Percentiles rank a stretch among this genome's conserved stretches.
Evolutionary conservation across 805 yeast species (phyloP).

Genomic region (Wickerhamomyces xylosicus): DNA sequence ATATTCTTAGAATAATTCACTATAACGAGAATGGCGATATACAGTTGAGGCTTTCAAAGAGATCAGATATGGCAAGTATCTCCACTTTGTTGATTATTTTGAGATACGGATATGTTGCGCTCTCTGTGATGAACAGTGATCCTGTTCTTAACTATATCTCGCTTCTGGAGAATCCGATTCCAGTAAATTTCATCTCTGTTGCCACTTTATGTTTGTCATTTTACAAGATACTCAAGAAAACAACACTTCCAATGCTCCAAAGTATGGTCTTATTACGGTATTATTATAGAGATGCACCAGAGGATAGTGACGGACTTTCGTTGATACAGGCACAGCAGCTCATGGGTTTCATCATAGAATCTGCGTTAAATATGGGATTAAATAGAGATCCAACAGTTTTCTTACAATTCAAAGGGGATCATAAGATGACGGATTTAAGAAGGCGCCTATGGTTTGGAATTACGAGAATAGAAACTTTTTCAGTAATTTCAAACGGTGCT

Average conservation of each 20-base stretch:
- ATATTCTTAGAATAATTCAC: conserved; percentile 25
- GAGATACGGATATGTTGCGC: conserved; percentile 29
- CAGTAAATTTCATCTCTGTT: conserved; percentile 24
- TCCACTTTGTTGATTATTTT: conserved; percentile 30
- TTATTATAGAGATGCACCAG: conserved; percentile 34
- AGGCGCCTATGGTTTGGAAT: conserved; percentile 14
- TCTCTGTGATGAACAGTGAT: conserved; percentile 15
- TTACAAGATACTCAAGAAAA: conserved; percentile 25
- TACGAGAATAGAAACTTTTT: conserved; percentile 6
- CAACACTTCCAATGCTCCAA: conserved; percentile 31
- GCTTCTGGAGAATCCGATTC: conserved; percentile 19
- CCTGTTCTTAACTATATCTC: conserved; percentile 9
- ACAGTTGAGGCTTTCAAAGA: conserved; percentile 21
- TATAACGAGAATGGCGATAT: conserved; percentile 21
- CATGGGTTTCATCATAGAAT: conserved; percentile 28
- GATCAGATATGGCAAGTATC: conserved; percentile 29
- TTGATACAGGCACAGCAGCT: conserved; percentile 27
- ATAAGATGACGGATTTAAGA: conserved; percentile 8
- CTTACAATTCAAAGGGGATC: conserved; percentile 5
- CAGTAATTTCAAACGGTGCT: conserved; percentile 8
- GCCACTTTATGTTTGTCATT: conserved; percentile 31
- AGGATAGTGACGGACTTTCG: conserved; percentile 33
- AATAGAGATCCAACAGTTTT: conserved; percentile 33
- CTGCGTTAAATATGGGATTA: conserved; percentile 34
- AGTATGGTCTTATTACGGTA: conserved; percentile 27